Evolutionary conservation across 1,139 yeast genomes (phyloP).

Genomic region (Debaryomycetaceae sp.): DNA sequence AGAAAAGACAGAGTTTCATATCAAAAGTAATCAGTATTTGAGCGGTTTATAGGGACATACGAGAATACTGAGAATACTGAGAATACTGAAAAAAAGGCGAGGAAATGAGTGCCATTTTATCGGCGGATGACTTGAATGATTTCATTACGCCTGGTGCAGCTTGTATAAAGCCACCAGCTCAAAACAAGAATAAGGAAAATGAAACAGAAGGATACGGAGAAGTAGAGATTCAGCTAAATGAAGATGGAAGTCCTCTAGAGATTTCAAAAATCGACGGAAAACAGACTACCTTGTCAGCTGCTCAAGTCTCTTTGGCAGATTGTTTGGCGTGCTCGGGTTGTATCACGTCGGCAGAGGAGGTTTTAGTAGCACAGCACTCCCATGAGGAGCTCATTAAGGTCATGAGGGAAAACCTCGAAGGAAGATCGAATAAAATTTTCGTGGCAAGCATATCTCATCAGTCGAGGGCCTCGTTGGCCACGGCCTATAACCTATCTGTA

Average conservation of each 20-base stretch:
- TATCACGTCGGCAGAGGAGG: constrained; percentile 94
- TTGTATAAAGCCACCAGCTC: constrained; percentile 67
- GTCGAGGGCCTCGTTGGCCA: constrained; percentile 75
- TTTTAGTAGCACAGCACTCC: constrained; percentile 85
- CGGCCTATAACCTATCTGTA: constrained; percentile 55
- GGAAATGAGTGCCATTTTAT: constrained; percentile 77
- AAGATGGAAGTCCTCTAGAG: constrained; percentile 67
- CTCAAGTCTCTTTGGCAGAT: constrained; percentile 86
- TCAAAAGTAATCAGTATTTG: too few relatives aligned
- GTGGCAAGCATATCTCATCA: constrained; percentile 87
- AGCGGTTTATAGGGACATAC: too few relatives aligned
- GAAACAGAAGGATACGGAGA: constrained; percentile 23
- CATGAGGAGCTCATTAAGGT: constrained; percentile 73
- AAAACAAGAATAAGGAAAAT: constrained; percentile 7
- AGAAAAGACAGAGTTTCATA: too few relatives aligned
- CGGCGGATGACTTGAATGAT: constrained; percentile 90
- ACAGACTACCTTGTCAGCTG: constrained; percentile 58
- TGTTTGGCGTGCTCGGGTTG: constrained; percentile 98
- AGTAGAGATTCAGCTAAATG: constrained; percentile 64
- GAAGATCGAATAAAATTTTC: constrained; percentile 34
- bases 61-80: too few relatives aligned
- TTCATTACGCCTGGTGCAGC: constrained; percentile 93
- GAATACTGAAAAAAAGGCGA: neutral
- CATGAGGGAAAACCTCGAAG: constrained; percentile 30
- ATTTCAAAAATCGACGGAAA: constrained; percentile 59